Evolutionary conservation across 2,329 filamentous ascomycete species (phyloP).

Genomic region (Paramyrothecium sp.): DNA sequence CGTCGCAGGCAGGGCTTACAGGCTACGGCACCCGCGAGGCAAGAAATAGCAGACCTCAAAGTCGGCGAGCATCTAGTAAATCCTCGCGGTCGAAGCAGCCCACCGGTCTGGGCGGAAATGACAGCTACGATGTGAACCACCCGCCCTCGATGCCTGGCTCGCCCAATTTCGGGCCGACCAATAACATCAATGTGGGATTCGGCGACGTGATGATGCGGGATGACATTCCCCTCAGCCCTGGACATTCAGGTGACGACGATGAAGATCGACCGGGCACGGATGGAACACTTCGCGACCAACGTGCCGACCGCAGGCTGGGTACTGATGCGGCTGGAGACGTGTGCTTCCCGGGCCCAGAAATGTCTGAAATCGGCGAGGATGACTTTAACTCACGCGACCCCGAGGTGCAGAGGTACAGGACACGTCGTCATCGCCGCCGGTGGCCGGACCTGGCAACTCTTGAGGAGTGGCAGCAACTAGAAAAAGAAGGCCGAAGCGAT

Average conservation of each 20-base stretch:
- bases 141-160: constrained; percentile 67
- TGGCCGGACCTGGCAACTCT: constrained; percentile 86
- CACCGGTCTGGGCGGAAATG: constrained; percentile 30
- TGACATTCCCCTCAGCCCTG: constrained; percentile 48
- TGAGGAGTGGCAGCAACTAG: constrained; percentile 86
- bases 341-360: constrained; percentile 73
- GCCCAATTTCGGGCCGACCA: constrained; percentile 48
- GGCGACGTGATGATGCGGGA: constrained; percentile 71
- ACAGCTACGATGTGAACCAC: constrained; percentile 64
- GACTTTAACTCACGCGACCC: constrained; percentile 54
- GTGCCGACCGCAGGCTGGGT: constrained; percentile 39
- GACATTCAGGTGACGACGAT: constrained; percentile 24
- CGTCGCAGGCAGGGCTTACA: constrained; percentile 19
- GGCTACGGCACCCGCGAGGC: constrained; percentile 42
- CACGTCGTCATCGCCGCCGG: constrained; percentile 63
- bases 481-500: constrained; percentile 80
- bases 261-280: constrained; percentile 29
- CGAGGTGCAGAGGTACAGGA: constrained; percentile 29
- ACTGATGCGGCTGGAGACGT: constrained; percentile 80
- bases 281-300: constrained; percentile 20
- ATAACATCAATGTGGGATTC: constrained; percentile 55
- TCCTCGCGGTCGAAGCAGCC: constrained; percentile 47
- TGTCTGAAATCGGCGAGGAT: constrained; percentile 81
- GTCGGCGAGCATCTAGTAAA: constrained; percentile 47
- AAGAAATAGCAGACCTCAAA: constrained; percentile 30